Evolutionary conservation across 140 eudicot species (phyloP), one percentile per base, ranked within the genome.

Genomic region (Anethum foeniculum): DNA sequence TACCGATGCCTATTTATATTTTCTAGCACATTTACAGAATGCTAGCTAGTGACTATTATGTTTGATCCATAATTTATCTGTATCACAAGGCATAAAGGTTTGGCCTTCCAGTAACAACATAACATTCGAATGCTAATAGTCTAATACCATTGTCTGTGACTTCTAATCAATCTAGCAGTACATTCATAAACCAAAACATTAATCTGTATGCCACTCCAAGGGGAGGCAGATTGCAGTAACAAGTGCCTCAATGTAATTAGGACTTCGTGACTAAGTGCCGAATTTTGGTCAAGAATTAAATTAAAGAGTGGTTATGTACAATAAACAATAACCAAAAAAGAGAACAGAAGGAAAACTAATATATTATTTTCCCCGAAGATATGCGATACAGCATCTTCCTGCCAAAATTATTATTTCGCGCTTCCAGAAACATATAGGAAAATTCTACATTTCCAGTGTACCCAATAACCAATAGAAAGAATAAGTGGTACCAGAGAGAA

Each of bases 401-500:
- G 11, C 52, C 6, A 72, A 12, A 84, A 80, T 43, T 25, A 82
- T 48, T 83, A 46, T 81, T 77, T 82, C 78, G 38, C 19, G 49
- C 3, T 65, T 71, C 83, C 32, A 30, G 79, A 41, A 79, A 52
- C 77, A 64, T 47, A 19, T 71, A 67, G 46, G 72, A 79, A 52
- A 84, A 12, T 32, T 16, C 74, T 49, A 23, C 68, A 34, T 52
- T 73, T 30, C 54, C 84, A 19, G 73, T 68, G 41, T 68, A 16
- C 81, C 81, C 67, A 67, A 78, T 48, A 79, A 71, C 82, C 81
- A 77, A 82, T 28, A 41, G 43, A 75, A 75, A 75, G 43, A 75
- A 46, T 47, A 46, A 13, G 48, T 36, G 44, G 38, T 73, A 82
- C 77, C 80, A 71, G 64, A 79, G 75, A 81, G 5, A 77, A 80